These are phyloP conservation scores for Emmonsia crescens DNA, from an alignment of 2,329 filamentous ascomycete species.

Conservation along the genomic window DNA sequence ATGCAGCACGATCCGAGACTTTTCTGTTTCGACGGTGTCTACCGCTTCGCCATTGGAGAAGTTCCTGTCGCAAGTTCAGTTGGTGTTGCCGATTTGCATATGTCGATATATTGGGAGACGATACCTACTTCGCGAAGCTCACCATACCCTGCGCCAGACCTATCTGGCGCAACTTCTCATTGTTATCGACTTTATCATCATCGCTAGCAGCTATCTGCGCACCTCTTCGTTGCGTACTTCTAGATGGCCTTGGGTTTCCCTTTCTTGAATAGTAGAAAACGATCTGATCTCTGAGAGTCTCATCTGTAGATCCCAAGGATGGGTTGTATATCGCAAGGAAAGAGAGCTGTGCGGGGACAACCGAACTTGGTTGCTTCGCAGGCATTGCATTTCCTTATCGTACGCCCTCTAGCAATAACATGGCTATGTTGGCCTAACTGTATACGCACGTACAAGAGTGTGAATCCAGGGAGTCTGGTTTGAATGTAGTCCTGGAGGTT, in stretches of 20 bases:
- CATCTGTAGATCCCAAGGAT: constrained; percentile 59
- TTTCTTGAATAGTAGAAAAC: constrained; percentile 72
- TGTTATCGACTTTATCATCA: constrained; percentile 49
- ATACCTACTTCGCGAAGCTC: constrained; percentile 61
- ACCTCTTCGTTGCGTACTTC: constrained; percentile 16
- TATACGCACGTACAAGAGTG: background rate
- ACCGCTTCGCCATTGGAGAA: constrained; percentile 70
- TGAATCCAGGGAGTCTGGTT: background rate
- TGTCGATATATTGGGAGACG: constrained; percentile 5
- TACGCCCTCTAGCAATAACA: background rate
- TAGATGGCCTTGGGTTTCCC: constrained; percentile 16
- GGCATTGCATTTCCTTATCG: constrained; percentile 24
- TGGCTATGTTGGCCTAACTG: background rate
- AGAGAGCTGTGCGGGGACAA: constrained; percentile 71
- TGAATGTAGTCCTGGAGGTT: background rate
- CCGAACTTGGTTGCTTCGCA: constrained; percentile 25
- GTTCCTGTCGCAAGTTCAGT: constrained; percentile 40
- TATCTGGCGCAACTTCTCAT: constrained; percentile 83
- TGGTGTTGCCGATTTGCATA: background rate
- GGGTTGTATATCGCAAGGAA: constrained; percentile 96
- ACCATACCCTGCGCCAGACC: constrained; percentile 95
- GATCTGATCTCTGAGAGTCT: constrained; percentile 68
- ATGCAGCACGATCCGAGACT: constrained; percentile 69
- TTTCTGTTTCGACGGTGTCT: constrained; percentile 84
- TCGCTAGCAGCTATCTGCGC: constrained; percentile 21